Base-by-base conservation (phyloP, 176 grass and related monocot species). In the Hsuehochloa calcarea region DNA sequence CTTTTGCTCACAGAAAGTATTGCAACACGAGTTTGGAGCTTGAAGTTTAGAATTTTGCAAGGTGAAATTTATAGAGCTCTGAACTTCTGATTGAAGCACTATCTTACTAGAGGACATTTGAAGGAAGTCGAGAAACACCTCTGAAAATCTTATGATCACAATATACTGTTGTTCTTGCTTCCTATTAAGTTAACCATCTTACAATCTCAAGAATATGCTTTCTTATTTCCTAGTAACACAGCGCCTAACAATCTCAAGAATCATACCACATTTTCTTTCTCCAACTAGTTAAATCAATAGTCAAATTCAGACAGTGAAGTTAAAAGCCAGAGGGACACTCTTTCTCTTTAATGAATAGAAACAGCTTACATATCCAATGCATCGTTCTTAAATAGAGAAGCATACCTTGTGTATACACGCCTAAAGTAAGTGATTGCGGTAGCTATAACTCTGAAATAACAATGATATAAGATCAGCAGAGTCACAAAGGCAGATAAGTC, bases 351-450 rank as follows among this genome's bases (percentile, higher is more conserved):
- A 69, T 46, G 31, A 61, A 81, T 39, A 55, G 35, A 46, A 77
- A 27, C 16, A 11, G 16, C 72, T 63, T 58, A 17, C 41, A 45
- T 31, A 65, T 66, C 56, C 22, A 3, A 44, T 41, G 16, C 20
- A 39, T 77, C 46, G 55, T 80, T 47, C 45, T 70, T 31, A 23
- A 82, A 88, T 72, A 87, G 23, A 87, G 51, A 68, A 51, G 47
- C 22, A 86, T 96, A 99, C 96, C 92, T 99, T 75, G 96, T 94
- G 81, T 99, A 99, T 19, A 99, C 96, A 61, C 91, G 93, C 78
- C 93, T 99, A 84, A 99, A 94, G 86, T 99, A 99, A 85, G 96
- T 92, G 68, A 88, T 85, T 84, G 96, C 93, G 20, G 96, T 99
- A 82, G 96, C 96, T 70, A 99, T 95, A 67, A 99, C 96, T 68